Evolutionary conservation across 768 basidiomycete species (phyloP).

Genomic region (Boletus bicolor): DNA sequence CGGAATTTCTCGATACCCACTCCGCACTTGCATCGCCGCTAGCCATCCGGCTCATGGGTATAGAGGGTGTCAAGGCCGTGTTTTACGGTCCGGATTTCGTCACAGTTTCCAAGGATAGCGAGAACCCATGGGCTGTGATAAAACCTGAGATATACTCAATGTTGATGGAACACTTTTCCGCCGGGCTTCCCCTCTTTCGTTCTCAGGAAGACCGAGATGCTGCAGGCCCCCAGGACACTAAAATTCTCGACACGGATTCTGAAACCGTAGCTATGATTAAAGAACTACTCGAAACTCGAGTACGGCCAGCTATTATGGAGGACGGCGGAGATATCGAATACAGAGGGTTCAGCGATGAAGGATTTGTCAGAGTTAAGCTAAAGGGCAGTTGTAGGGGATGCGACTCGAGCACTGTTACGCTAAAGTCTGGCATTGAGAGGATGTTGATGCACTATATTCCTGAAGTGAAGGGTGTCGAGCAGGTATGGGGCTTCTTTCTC

Average conservation of each 20-base stretch:
- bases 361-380: conserved; percentile 81
- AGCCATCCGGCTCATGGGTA: conserved; percentile 92
- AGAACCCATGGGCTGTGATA: conserved; percentile 81
- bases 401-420: conserved; percentile 87
- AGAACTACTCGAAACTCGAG: conserved; percentile 90
- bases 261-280: conserved; percentile 99
- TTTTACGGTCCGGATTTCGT: conserved; percentile 99
- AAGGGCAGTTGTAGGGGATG: conserved; percentile 98
- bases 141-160: conserved; percentile 97
- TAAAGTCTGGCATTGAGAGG: conserved; percentile 95
- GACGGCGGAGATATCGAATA: conserved; percentile 99
- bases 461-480: conserved; percentile 88
- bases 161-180: conserved; percentile 96
- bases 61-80: conserved; percentile 83
- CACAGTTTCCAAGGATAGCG: conserved; percentile 88
- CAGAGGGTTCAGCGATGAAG: conserved; percentile 82
- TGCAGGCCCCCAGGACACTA: conserved; percentile 90
- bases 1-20: conserved; percentile 91
- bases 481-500: conserved; percentile 44
- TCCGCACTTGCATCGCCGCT: conserved; percentile 87
- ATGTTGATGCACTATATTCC: conserved; percentile 99
- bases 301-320: conserved; percentile 97
- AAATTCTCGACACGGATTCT: conserved; percentile 89
- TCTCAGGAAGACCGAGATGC: conserved; percentile 74
- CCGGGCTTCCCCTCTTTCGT: conserved; percentile 83